A percentile compares a stretch with the other conserved stretches of the same genome.
Conservation (phyloP, 345 rosid species). For the Arabidopsis arenosa region DNA sequence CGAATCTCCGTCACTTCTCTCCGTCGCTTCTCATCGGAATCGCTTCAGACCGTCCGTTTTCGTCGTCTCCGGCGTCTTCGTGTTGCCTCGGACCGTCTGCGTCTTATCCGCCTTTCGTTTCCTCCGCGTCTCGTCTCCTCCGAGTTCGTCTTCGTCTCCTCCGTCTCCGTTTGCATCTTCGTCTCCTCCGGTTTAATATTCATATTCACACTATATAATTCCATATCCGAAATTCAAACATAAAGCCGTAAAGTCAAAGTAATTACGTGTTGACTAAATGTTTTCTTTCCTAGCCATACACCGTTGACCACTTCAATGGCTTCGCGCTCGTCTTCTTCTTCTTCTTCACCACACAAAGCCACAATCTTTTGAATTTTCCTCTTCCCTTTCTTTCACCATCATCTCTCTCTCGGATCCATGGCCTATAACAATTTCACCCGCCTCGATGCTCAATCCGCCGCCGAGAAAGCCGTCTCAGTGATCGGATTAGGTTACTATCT, state of each 20-base stretch:
- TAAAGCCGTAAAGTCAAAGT: constrained; percentile 33
- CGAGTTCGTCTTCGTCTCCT: no score
- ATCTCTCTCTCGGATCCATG: constrained; percentile 42
- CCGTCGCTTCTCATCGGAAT: no score
- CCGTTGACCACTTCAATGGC: constrained; percentile 44
- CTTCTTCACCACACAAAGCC: constrained; percentile 15
- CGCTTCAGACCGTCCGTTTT: no score
- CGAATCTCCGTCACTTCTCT: no score
- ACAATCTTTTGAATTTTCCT: constrained; percentile 31
- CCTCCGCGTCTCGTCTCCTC: no score
- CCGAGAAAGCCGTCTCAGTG: constrained; percentile 83
- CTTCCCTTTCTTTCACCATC: not conserved
- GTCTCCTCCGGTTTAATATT: no score
- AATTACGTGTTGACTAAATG: constrained; percentile 41
- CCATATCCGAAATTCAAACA: no score
- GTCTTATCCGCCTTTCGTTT: no score
- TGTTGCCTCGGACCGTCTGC: no score
- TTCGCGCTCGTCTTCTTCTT: constrained; percentile 26
- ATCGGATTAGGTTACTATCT: constrained; percentile 89
- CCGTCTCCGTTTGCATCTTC: no score
- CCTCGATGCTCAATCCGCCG: constrained; percentile 73
- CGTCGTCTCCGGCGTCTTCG: no score
- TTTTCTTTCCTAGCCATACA: constrained; percentile 2
- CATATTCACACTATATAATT: constrained; percentile 25
- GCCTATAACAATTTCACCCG: constrained; percentile 42